These are phyloP conservation scores for Russula olivacea DNA, from an alignment of 768 basidiomycete species.

Conservation along the genomic window DNA sequence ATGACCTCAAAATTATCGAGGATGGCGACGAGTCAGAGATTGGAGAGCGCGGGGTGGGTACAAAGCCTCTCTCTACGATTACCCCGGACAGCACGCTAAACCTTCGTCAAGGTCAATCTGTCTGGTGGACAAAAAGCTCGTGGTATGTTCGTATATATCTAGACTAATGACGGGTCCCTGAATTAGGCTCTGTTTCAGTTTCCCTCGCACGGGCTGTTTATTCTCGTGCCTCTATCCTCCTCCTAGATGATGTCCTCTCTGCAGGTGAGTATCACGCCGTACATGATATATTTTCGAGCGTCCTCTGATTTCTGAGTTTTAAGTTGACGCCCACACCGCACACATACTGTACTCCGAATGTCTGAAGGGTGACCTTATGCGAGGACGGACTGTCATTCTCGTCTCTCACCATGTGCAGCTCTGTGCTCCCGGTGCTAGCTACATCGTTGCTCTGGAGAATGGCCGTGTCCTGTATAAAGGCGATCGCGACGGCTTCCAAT, in stretches of 20 bases:
- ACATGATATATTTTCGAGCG: not conserved
- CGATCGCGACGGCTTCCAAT: slow-evolving; percentile 52
- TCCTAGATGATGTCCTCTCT: slow-evolving; percentile 77
- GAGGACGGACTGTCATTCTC: slow-evolving; percentile 76
- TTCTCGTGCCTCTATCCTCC: slow-evolving; percentile 72
- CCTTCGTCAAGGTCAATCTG: slow-evolving; percentile 37
- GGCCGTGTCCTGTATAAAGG: slow-evolving; percentile 77
- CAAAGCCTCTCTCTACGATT: not conserved
- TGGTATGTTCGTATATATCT: slow-evolving; percentile 33
- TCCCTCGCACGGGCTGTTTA: slow-evolving; percentile 84
- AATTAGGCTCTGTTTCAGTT: slow-evolving; percentile 35
- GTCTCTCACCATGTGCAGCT: slow-evolving; percentile 95
- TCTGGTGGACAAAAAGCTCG: slow-evolving; percentile 52
- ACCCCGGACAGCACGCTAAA: not conserved
- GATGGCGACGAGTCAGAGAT: slow-evolving; percentile 87
- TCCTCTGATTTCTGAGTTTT: not conserved
- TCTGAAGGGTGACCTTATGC: slow-evolving; percentile 69
- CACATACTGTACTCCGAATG: slow-evolving; percentile 77
- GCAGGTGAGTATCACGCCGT: slow-evolving; percentile 32
- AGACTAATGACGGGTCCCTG: not conserved
- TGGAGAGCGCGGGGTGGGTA: slow-evolving; percentile 69
- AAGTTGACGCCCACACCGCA: slow-evolving; percentile 83
- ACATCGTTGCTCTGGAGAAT: slow-evolving; percentile 79
- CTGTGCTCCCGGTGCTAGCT: slow-evolving; percentile 70
- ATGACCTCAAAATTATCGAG: slow-evolving; percentile 75